Evolutionary conservation across 1,139 yeast genomes (phyloP).

Genomic region (Petasospora fabianii): DNA sequence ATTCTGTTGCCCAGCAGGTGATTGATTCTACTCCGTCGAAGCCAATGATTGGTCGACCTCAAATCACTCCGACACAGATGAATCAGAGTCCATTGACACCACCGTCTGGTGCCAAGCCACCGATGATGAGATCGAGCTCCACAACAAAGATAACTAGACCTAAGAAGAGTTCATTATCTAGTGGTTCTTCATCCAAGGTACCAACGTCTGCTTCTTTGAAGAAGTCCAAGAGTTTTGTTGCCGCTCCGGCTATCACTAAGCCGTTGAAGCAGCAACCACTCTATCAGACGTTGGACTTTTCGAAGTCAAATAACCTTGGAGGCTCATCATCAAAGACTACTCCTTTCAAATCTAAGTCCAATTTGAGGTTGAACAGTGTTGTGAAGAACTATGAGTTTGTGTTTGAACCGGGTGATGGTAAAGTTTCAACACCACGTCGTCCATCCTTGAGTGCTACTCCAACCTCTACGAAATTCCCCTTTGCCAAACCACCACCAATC

Average conservation of each 20-base stretch:
- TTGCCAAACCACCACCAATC: conserved; percentile 23
- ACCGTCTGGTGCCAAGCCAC: conserved; percentile 6
- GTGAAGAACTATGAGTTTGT: conserved; percentile 26
- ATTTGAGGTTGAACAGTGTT: conserved; percentile 15
- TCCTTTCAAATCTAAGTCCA: conserved; percentile 1
- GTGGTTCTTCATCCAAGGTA: conserved; percentile 2
- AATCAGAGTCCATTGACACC: conserved; percentile 12
- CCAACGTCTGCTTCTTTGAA: conserved; percentile 11
- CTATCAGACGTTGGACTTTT: conserved; percentile 26
- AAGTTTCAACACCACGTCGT: conserved; percentile 17
- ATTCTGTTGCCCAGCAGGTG: background rate
- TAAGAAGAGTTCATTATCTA: conserved; percentile 17
- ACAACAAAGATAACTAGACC: conserved; percentile 22
- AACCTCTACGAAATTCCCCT: conserved; percentile 17
- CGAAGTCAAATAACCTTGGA: too few relatives aligned
- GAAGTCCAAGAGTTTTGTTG: conserved; percentile 25
- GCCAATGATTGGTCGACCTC: conserved; percentile 2
- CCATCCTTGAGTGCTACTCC: conserved; percentile 21
- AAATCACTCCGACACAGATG: background rate
- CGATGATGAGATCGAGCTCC: conserved; percentile 21
- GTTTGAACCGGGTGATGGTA: conserved; percentile 21
- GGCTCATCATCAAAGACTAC: too few relatives aligned
- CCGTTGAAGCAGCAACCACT: conserved; percentile 11
- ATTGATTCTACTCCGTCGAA: background rate
- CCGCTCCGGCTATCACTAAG: conserved; percentile 7